These are phyloP conservation scores for Cryptosporidium xiaoi DNA, from an alignment of 169 alveolate genomes.

Conservation along the genomic window DNA sequence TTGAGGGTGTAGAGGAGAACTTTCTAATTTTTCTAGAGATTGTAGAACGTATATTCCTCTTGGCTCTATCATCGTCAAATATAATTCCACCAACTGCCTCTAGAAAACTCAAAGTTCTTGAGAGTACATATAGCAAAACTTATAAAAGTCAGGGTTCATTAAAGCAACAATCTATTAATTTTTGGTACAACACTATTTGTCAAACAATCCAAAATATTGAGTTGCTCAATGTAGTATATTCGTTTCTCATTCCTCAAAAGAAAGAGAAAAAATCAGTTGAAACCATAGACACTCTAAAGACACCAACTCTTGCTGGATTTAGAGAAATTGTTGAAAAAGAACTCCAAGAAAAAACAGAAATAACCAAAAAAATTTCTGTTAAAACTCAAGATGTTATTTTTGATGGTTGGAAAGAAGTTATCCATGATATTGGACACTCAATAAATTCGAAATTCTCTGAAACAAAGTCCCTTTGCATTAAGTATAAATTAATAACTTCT, in stretches of 20 bases:
- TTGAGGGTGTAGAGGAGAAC: conserved; percentile 39
- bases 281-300: conserved; percentile 12
- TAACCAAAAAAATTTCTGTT: conserved; percentile 10
- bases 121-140: neutral
- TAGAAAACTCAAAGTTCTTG: conserved; percentile 37
- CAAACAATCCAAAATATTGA: conserved; percentile 68
- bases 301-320: conserved; percentile 50
- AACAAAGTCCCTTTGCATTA: conserved; percentile 36
- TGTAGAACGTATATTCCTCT: conserved; percentile 8
- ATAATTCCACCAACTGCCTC: conserved; percentile 24
- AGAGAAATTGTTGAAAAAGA: conserved; percentile 36
- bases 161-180: conserved; percentile 48
- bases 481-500: conserved; percentile 17
- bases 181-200: conserved; percentile 72
- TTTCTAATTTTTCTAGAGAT: conserved; percentile 39
- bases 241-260: conserved; percentile 42
- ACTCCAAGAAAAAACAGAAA: conserved; percentile 5
- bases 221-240: conserved; percentile 21
- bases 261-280: conserved; percentile 18
- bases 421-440: conserved; percentile 20
- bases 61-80: conserved; percentile 24
- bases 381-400: conserved; percentile 45
- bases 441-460: neutral
- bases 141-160: neutral
- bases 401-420: conserved; percentile 47